Percentiles rank a stretch among this genome's conserved stretches.
These are phyloP conservation scores for Rubus idaeus DNA, from an alignment of 306 rosid genomes.

Conservation along the genomic window DNA sequence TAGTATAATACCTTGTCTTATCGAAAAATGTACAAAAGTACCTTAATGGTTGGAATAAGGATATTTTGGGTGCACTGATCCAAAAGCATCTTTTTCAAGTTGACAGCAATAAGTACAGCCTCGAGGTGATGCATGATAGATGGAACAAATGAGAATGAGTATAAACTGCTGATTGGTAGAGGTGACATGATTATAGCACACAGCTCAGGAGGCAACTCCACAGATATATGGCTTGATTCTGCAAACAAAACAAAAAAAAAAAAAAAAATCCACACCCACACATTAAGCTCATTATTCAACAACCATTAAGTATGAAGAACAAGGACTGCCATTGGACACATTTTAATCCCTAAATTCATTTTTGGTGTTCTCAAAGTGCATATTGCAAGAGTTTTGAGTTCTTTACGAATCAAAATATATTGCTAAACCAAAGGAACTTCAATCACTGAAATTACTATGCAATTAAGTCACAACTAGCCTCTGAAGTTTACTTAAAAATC, in stretches of 20 bases:
- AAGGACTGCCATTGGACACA: not conserved
- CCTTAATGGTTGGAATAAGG: slow-evolving; percentile 55
- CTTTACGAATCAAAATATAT: too few species aligned
- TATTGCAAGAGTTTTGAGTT: too few species aligned
- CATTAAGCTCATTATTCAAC: not conserved
- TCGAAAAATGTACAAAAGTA: slow-evolving; percentile 3
- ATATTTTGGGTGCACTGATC: slow-evolving; percentile 52
- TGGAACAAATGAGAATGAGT: slow-evolving; percentile 66
- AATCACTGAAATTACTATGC: too few species aligned
- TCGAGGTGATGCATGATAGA: slow-evolving; percentile 76
- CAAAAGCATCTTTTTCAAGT: slow-evolving; percentile 55
- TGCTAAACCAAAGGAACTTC: too few species aligned
- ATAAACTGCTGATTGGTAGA: slow-evolving; percentile 37
- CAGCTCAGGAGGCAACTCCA: slow-evolving; percentile 79
- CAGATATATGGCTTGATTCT: slow-evolving; percentile 46
- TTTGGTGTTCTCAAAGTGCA: too few species aligned
- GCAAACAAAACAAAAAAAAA: slow-evolving; percentile 24
- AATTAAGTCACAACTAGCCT: too few species aligned
- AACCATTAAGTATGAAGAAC: slow-evolving; percentile 1
- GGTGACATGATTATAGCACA: slow-evolving; percentile 73
- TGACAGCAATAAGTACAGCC: slow-evolving; percentile 60
- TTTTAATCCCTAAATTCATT: too few species aligned
- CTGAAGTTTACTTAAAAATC: too few species aligned
- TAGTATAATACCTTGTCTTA: not conserved
- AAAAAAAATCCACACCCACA: too few species aligned